Percentiles rank a stretch among this genome's conserved stretches.
Conservation (phyloP, 495 filamentous ascomycete genomes). For the Xylaria flabelliformis region DNA sequence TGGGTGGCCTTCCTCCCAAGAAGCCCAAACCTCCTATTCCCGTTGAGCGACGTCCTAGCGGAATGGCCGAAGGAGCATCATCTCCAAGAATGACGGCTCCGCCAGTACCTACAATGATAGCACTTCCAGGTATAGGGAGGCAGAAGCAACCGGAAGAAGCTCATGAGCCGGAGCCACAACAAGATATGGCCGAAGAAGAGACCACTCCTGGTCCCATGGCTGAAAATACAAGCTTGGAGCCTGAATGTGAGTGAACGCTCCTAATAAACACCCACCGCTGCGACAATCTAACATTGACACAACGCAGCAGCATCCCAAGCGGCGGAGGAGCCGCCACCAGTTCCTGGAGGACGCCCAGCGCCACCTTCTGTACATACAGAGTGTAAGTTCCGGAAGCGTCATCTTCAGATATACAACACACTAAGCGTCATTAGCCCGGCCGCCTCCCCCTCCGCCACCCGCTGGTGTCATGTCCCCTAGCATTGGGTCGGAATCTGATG, state of each 20-base stretch:
- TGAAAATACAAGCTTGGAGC: conserved; percentile 50
- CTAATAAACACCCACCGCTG: conserved; percentile 7
- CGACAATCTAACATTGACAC: background rate
- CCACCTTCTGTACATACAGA: conserved; percentile 73
- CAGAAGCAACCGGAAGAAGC: conserved; percentile 48
- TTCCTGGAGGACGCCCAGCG: conserved; percentile 67
- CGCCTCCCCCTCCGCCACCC: conserved; percentile 57
- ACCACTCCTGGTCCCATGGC: conserved; percentile 37
- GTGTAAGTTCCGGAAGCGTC: conserved; percentile 57
- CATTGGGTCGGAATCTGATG: conserved; percentile 88
- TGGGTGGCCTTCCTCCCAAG: conserved; percentile 60
- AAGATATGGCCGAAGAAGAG: conserved; percentile 42
- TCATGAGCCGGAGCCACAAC: conserved; percentile 47
- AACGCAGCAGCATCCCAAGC: conserved; percentile 43
- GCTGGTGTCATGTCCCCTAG: conserved; percentile 67
- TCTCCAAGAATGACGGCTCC: conserved; percentile 60
- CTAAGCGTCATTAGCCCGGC: conserved; percentile 61
- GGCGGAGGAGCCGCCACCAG: conserved; percentile 58
- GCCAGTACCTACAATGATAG: conserved; percentile 70
- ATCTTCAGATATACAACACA: conserved; percentile 28
- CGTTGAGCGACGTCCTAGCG: conserved; percentile 54
- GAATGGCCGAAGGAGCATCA: conserved; percentile 53
- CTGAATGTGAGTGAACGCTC: conserved; percentile 52
- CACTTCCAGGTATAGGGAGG: conserved; percentile 71
- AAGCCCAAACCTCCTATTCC: conserved; percentile 66